These are phyloP conservation scores for Cyclanthera cordifolia DNA, from an alignment of 306 rosid genomes.

Conservation along the genomic window DNA sequence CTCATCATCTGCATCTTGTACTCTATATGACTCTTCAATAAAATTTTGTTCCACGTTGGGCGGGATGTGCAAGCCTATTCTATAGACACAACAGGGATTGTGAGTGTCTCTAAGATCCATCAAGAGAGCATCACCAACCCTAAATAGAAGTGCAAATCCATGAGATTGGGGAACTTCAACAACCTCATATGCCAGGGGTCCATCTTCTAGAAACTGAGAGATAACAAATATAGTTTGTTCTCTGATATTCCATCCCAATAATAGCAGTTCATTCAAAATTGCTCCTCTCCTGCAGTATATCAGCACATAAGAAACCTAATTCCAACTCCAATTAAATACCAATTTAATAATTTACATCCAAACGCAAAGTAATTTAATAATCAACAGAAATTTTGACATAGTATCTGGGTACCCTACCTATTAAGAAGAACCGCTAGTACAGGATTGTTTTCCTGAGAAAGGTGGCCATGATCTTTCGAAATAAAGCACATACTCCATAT, in stretches of 20 bases:
- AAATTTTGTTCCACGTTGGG: conserved; percentile 59
- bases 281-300: conserved; percentile 45
- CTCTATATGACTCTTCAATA: conserved; percentile 60
- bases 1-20: conserved; percentile 77
- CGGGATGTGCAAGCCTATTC: conserved; percentile 52
- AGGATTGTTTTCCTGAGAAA: conserved; percentile 55
- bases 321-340: conserved; percentile 14
- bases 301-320: conserved; percentile 1
- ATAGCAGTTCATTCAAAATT: conserved; percentile 47
- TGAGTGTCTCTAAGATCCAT: conserved; percentile 75
- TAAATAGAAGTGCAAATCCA: conserved; percentile 75
- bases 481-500: conserved; percentile 96
- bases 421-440: conserved; percentile 70
- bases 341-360: conserved; percentile 14
- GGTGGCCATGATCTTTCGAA: conserved; percentile 45
- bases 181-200: conserved; percentile 62
- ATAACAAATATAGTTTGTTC: conserved; percentile 36
- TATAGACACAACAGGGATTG: conserved; percentile 49
- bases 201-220: conserved; percentile 54
- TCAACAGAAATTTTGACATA: conserved; percentile 10
- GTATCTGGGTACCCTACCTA: conserved; percentile 64
- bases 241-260: conserved; percentile 68
- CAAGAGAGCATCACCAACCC: conserved; percentile 77
- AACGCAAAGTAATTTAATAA: conserved; percentile 15
- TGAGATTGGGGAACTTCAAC: conserved; percentile 68